Base-by-base conservation (phyloP, 495 filamentous ascomycete species). In the Echria macrotheca region DNA sequence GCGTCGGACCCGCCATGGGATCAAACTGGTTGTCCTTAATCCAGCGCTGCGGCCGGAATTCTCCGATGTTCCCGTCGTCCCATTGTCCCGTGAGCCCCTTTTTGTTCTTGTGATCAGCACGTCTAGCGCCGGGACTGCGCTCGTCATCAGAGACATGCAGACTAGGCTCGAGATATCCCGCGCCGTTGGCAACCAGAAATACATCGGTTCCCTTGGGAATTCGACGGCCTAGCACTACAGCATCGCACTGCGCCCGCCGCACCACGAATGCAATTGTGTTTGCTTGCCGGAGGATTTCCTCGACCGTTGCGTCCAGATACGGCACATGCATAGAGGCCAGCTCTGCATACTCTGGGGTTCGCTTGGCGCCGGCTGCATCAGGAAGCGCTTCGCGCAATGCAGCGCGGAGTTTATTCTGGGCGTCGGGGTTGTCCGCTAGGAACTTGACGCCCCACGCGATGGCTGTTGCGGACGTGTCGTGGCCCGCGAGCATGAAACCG, bases 11-110 rank as follows among this genome's bases (percentile, higher is more conserved):
- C 0, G 60, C 60, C 32, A 46, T 21, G 3, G 54, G 31, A 22
- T 66, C 56, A 28, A 56, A 64, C 21, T 12, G 28, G 0, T 3
- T 5, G 4, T 54, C 40, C 36, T 29, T 47, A 3, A 76, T 44
- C 63, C 61, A 68, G 9, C 65, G 45, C 55, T 66, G 58, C 2
- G 65, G 65, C 5, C 70, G 46, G 48, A 79, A 81, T 4, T 47
- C 44, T 4, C 66, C 59, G 0, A 78, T 68, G 15, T 58, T 47
- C n/a, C 57, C 55, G 47, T 76, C 78, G 37, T 79, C 71, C 29
- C 56, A 76, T 8, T 17, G 35, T 1, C 54, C 49, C 10, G 44
- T 46, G 31, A 53, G 51, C 9, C n/a, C 44, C 32, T 48, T 61
- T 2, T 33, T 44, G 17, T 46, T 42, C 32, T 48, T 61, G 2